Evolutionary conservation across 768 basidiomycete genomes (phyloP), one percentile per base, ranked within the genome.

Genomic region (Russula lepida): DNA sequence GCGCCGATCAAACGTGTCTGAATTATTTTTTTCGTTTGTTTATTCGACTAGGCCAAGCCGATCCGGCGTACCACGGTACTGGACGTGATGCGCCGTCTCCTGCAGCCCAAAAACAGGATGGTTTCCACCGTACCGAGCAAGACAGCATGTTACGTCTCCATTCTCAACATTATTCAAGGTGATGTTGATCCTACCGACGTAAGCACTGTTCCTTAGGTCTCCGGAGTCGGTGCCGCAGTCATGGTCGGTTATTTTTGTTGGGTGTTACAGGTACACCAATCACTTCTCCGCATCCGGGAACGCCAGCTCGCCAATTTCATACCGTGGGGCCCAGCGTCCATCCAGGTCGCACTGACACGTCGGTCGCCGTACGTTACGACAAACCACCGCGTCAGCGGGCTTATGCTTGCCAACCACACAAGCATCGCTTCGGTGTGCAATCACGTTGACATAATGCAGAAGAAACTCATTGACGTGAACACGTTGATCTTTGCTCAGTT

Each of bases 381-480:
- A 41, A 89, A 87, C 68, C 94, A 99, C 72, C 88, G 95, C 13
- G 95, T 98, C 58, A 98, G 95, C 71, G 95, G 95, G 0, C 79
- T 99, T 54, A 98, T 99, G 97, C 82, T 99, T 53, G 97, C 95
- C 11, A 99, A 99, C 68, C 97, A 99, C 72, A 99, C 97, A n/a
- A 94, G 93, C 68, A 93, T 99, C 61, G 92, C 92, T 28, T 94
- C 93, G 35, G 91, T 95, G 67, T 43, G 88, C 80, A 9, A 9
- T 39, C 28, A 5, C 23, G 2, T 25, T 2, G 13, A 6, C 39
- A 33, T 23, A 32, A 52, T 17, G 9, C 21, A 4, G 13, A 56
- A 27, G 32, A 12, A 12, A n/a, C 46, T 63, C n/a, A 37, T 37
- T 37, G 35, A 53, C 56, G 6, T 32, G 23, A n/a, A 28, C 27